Percentiles rank a stretch among this genome's conserved stretches.
phyloP scores from a whole-genome alignment of 768 basidiomycete genomes.

The Tulasnella sp. region DNA sequence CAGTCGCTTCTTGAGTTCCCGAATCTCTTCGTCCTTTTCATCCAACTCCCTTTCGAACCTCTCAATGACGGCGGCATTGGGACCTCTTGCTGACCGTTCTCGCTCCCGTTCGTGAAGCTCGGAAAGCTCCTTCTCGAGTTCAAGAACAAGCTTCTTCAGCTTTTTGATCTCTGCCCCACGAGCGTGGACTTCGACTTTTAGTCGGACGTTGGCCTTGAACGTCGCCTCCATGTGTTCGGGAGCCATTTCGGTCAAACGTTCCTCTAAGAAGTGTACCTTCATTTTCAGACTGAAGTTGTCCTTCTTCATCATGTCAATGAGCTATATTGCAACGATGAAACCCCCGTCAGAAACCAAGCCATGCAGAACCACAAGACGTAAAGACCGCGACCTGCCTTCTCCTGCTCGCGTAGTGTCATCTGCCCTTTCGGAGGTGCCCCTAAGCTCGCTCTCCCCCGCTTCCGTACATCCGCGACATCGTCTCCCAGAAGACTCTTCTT shows the following conservation, averaged over 20 bases:
- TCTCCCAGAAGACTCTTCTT: neutral
- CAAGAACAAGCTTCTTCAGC: conserved; percentile 77
- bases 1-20: conserved; percentile 52
- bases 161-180: conserved; percentile 87
- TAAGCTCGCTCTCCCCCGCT: neutral
- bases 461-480: neutral
- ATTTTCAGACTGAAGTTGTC: conserved; percentile 97
- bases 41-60: conserved; percentile 41
- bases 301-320: conserved; percentile 91
- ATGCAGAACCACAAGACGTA: neutral
- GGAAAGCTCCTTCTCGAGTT: conserved; percentile 59
- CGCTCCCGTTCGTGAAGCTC: neutral
- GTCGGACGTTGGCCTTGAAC: conserved; percentile 84
- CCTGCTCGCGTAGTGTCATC: conserved; percentile 88
- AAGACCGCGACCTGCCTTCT: conserved; percentile 57
- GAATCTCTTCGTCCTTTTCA: conserved; percentile 61
- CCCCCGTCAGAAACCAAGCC: neutral
- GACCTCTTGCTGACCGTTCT: conserved; percentile 52
- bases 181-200: conserved; percentile 88
- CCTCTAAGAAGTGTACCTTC: conserved; percentile 91
- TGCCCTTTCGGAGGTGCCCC: conserved; percentile 22
- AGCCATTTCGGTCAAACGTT: conserved; percentile 79
- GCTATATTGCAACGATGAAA: conserved; percentile 41
- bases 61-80: conserved; percentile 18
- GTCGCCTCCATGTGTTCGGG: conserved; percentile 90